A percentile compares a stretch with the other conserved stretches of the same genome.
Conservation (phyloP, 83 land plant genomes). For the Thuja plicata region DNA sequence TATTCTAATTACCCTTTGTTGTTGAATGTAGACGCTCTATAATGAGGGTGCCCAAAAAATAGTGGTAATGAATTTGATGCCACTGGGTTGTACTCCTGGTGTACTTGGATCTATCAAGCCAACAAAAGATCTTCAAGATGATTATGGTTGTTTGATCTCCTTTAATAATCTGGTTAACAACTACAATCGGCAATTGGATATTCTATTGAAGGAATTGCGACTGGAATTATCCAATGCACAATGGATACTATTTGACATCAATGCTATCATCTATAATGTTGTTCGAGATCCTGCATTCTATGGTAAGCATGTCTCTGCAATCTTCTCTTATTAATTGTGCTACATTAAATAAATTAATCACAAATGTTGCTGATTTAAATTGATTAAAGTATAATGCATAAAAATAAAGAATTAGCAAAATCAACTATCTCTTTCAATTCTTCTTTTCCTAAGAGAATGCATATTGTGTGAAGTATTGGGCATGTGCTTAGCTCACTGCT, state of each 20-base stretch:
- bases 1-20: not conserved
- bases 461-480: too few relatives aligned
- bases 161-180: not conserved
- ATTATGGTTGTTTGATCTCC: not conserved
- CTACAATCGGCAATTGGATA: not conserved
- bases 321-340: not conserved
- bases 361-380: too few relatives aligned
- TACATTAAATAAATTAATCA: too few relatives aligned
- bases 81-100: constrained; percentile 6
- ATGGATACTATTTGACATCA: constrained; percentile 4
- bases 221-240: not conserved
- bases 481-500: too few relatives aligned
- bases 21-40: not conserved
- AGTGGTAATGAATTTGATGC: constrained; percentile 1
- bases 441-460: too few relatives aligned
- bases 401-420: too few relatives aligned
- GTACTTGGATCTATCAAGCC: not conserved
- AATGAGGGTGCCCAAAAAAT: constrained; percentile 1
- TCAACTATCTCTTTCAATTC: too few relatives aligned
- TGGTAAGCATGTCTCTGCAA: not conserved
- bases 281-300: not conserved
- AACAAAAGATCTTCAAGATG: constrained; percentile 4
- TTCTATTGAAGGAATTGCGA: not conserved
- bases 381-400: too few relatives aligned
- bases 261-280: not conserved